These are phyloP conservation scores for Cercophora scortea DNA, from an alignment of 495 filamentous ascomycete species.

Conservation along the genomic window DNA sequence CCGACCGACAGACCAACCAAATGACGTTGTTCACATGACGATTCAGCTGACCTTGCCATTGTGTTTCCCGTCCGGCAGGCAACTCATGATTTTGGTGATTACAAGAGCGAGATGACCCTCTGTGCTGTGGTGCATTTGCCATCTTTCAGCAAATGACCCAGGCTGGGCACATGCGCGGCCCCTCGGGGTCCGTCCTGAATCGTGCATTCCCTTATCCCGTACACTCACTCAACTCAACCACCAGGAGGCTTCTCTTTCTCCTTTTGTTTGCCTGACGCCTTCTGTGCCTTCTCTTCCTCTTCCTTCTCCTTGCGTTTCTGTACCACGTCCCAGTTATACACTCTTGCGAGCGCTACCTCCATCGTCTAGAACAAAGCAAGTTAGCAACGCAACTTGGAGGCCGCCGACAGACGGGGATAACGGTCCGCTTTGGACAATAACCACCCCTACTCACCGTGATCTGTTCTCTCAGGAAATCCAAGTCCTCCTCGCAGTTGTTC, in stretches of 20 bases:
- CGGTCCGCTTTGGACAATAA: background rate
- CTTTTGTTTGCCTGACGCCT: slow-evolving; percentile 28
- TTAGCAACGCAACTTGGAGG: background rate
- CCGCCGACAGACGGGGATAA: background rate
- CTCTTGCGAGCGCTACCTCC: slow-evolving; percentile 89
- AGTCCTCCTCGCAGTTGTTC: slow-evolving; percentile 84
- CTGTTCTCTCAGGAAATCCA: slow-evolving; percentile 93
- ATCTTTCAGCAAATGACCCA: too few relatives aligned
- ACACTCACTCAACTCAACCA: slow-evolving; percentile 8
- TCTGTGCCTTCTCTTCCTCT: slow-evolving; percentile 49
- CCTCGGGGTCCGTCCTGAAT: too few relatives aligned
- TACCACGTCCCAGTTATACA: slow-evolving; percentile 99
- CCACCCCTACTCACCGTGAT: slow-evolving; percentile 64
- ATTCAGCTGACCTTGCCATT: background rate
- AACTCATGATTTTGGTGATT: too few relatives aligned
- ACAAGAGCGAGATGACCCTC: too few relatives aligned
- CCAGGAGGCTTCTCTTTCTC: slow-evolving; percentile 12
- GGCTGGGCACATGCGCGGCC: too few relatives aligned
- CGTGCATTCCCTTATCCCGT: too few relatives aligned
- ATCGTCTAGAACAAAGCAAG: slow-evolving; percentile 57
- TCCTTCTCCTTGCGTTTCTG: slow-evolving; percentile 86
- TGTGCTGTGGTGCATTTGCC: too few relatives aligned
- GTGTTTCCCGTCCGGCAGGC: background rate
- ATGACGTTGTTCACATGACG: slow-evolving; percentile 2
- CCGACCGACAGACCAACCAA: background rate